These are phyloP conservation scores for Claviceps sp. DNA, from an alignment of 2,329 filamentous ascomycete genomes.

Conservation along the genomic window DNA sequence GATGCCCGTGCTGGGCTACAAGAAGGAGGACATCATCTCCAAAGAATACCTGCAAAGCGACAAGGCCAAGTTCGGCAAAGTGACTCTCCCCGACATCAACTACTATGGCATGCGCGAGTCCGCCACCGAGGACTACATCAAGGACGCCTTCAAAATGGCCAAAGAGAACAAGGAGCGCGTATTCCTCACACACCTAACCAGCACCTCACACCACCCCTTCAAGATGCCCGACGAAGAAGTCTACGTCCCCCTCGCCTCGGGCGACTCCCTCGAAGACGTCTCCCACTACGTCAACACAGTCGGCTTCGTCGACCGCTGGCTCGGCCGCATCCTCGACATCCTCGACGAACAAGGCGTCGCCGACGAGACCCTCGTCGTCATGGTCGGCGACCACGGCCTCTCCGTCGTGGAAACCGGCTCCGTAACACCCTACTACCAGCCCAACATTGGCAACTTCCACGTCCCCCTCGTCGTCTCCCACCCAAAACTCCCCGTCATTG, in stretches of 20 bases:
- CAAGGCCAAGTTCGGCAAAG: constrained; percentile 16
- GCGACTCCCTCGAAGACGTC: constrained; percentile 15
- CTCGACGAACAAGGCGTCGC: constrained; percentile 18
- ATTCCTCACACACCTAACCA: constrained; percentile 23
- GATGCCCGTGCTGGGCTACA: constrained; percentile 19
- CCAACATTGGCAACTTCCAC: constrained; percentile 20
- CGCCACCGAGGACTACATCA: constrained; percentile 19
- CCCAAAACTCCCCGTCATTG: constrained; percentile 18
- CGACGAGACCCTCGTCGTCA: constrained; percentile 19
- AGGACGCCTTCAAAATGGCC: constrained; percentile 17
- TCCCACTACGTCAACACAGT: constrained; percentile 20
- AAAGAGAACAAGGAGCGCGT: constrained; percentile 18
- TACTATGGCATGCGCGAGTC: constrained; percentile 22
- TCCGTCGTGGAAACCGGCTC: constrained; percentile 19
- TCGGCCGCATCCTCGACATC: constrained; percentile 18
- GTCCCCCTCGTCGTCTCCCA: constrained; percentile 22
- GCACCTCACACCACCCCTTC: constrained; percentile 23
- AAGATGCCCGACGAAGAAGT: constrained; percentile 16
- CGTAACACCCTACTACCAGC: constrained; percentile 20
- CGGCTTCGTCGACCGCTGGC: constrained; percentile 20
- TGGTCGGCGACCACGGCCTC: constrained; percentile 20
- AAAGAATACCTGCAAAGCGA: constrained; percentile 18
- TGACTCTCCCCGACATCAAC: constrained; percentile 19
- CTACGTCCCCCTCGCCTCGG: constrained; percentile 14
- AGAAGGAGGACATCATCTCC: constrained; percentile 12